A percentile compares a stretch with the other conserved stretches of the same genome.
phyloP scores from a whole-genome alignment of 2,329 filamentous ascomycete genomes.

The Talaromyces pinophilus region DNA sequence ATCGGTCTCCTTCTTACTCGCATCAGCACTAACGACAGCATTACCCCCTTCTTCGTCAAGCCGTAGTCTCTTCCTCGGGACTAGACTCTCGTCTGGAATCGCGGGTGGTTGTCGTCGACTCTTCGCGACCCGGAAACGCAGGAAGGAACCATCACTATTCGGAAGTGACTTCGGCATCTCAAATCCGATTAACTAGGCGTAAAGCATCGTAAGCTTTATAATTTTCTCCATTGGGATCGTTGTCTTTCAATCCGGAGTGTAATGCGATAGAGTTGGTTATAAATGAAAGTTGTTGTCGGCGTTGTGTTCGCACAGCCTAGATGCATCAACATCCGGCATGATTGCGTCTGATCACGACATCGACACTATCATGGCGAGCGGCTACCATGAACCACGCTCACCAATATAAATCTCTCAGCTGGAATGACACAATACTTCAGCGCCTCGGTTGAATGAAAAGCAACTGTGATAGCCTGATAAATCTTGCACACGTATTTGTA shows the following conservation, averaged over 20 bases:
- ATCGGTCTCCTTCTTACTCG: background rate
- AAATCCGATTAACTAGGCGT: background rate
- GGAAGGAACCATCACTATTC: background rate
- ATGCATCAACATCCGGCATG: background rate
- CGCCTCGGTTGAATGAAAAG: background rate
- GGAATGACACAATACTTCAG: background rate
- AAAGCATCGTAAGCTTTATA: background rate
- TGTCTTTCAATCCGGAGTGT: background rate
- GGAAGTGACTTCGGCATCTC: background rate
- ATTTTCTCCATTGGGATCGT: background rate
- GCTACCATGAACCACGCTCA: background rate
- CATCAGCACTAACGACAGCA: background rate
- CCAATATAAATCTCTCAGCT: background rate
- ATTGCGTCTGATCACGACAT: background rate
- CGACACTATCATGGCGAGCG: slow-evolving; percentile 1
- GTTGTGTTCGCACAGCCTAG: background rate
- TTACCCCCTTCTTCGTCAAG: background rate
- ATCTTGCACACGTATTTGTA: background rate
- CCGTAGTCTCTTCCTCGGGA: background rate
- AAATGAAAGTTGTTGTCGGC: background rate
- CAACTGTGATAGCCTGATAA: background rate
- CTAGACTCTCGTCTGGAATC: background rate
- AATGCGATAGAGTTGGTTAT: background rate
- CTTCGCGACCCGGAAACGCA: background rate
- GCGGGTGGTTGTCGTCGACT: background rate